Base-by-base conservation (phyloP, 371 early-diverging fungal species). In the Conidiobolus incongruus region DNA sequence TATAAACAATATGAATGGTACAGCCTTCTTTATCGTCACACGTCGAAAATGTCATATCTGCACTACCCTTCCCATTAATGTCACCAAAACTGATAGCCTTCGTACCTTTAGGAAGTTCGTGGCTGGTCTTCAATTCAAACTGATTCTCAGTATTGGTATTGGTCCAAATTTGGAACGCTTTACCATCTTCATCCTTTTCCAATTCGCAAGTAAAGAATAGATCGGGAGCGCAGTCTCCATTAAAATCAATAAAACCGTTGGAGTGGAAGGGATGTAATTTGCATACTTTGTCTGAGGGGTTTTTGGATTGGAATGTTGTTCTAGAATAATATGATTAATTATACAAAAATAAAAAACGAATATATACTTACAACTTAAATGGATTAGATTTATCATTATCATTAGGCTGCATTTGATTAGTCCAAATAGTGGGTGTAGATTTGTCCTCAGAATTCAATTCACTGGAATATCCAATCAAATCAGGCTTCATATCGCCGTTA, bases 181-280 rank as follows among this genome's bases (percentile, higher is more conserved):
- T 52, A 28, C 50, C 52, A 29, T 55, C 52, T 21, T 53, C 31
- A 19, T 51, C 38, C 12, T 64, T 59, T 26, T 26, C 26, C 8
- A 8, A 26, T 11, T 58, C 47, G 48, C 93, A 92, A 13, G 77
- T 77, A 40, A 92, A 53, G 38, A 92, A 84, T 33, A 91, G 49
- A 48, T 91, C 92, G 29, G 89, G 72, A 37, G 77, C 52, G 52
- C 93, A 92, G 60, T 92, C 93, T 21, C 91, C 91, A 51, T 92
- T 63, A 20, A 92, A 49, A 55, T 92, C 93, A 0, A 90, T 54
- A 59, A 89, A 88, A 1, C 86, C 89, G 53, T 77, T 87, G 0
- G 85, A 85, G 52, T 92, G 87, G 4, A 81, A 83, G 42, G 68
- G 52, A 8, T 79, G 54, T 31, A 80, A 67, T 23, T 46, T 55